Base-by-base conservation (phyloP, 176 grass and related monocot genomes). In the Carex scoparia region DNA sequence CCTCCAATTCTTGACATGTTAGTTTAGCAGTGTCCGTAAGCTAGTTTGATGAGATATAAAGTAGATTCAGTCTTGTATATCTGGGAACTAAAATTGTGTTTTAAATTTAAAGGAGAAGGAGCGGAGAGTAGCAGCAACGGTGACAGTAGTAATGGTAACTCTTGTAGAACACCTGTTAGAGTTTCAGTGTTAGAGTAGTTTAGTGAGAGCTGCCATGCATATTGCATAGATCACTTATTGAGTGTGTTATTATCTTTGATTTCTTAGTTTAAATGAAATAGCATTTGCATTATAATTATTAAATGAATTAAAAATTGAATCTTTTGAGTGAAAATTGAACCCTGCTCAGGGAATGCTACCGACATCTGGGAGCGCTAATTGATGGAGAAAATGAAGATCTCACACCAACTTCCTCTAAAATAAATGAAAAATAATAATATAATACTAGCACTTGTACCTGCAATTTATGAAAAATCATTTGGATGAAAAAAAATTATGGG, bases 331-430 rank as follows among this genome's bases (percentile, higher is more conserved):
- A 23, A 23, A 23, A 23, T 23, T 23, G 91, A 8, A 88, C 83
- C 12, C 81, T 85, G 5, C 81, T 84, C 1, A 80, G 65, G 28
- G 79, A 64, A 13, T 66, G 61, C 69, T 84, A 73, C 8, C 66
- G 74, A 35, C 89, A 78, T 67, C 74, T 10, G 16, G 81, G 79
- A 37, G 86, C 86, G 10, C 83, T 78, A 64, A 88, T 86, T 68
- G 81, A 92, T 65, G 68, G 55, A 27, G 72, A 82, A 59, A 84
- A 37, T 5, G 78, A 85, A 46, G 89, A 12, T 15, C 80, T 69
- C 16, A 70, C 37, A 65, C 89, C 72, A 74, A 90, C 83, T 55
- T 93, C 87, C 80, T 93, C 89, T 91, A 86, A 85, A 87, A 63
- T 14, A n/a, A 57, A 83, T 19, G 30, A 42, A 65, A 3, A 0